These are phyloP conservation scores for Pezizomycotina sp. DNA, from an alignment of 2,329 filamentous ascomycete species.

Conservation along the genomic window DNA sequence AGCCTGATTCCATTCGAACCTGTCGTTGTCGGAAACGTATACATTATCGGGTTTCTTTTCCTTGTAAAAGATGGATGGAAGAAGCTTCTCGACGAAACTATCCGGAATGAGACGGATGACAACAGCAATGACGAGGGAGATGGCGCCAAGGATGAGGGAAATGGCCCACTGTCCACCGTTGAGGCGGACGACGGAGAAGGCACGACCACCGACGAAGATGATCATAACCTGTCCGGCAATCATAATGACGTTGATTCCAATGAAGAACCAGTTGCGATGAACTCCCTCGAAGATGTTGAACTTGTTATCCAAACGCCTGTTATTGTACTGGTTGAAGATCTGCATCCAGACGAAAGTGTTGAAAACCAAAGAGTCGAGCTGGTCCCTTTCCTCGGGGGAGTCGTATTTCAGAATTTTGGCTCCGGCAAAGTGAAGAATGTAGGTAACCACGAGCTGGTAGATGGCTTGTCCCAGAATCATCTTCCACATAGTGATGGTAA, in stretches of 20 bases:
- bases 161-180: constrained; percentile 40
- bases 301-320: constrained; percentile 45
- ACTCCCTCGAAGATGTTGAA: constrained; percentile 46
- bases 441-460: constrained; percentile 43
- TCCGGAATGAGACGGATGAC: constrained; percentile 38
- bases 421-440: constrained; percentile 46
- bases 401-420: constrained; percentile 38
- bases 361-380: constrained; percentile 47
- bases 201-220: constrained; percentile 40
- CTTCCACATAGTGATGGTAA: constrained; percentile 44
- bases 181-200: constrained; percentile 38
- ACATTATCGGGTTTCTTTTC: constrained; percentile 30
- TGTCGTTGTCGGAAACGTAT: constrained; percentile 47
- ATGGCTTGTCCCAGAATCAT: constrained; percentile 47
- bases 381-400: constrained; percentile 28
- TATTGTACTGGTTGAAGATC: constrained; percentile 48
- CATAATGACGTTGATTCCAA: constrained; percentile 42
- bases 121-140: constrained; percentile 38
- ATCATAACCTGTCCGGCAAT: constrained; percentile 42
- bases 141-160: constrained; percentile 34
- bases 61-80: constrained; percentile 17
- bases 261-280: constrained; percentile 41
- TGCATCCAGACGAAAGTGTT: constrained; percentile 59
- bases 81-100: constrained; percentile 39
- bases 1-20: constrained; percentile 53